These are phyloP conservation scores for Penicillium samsonianum DNA, from an alignment of 495 filamentous ascomycete genomes.

Conservation along the genomic window DNA sequence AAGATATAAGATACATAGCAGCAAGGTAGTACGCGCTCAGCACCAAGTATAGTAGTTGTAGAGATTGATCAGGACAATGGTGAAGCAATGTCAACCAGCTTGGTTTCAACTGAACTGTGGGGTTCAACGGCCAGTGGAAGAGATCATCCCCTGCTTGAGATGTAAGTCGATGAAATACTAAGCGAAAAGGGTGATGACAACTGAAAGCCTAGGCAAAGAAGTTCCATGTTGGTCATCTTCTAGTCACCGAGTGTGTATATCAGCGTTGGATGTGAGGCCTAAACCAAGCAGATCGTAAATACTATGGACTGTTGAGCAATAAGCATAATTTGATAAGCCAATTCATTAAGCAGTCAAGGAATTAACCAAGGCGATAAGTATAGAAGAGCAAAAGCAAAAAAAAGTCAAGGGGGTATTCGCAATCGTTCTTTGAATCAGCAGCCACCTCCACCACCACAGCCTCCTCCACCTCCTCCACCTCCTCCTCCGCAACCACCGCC, in stretches of 20 bases:
- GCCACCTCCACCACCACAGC: conserved; percentile 25
- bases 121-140: not conserved
- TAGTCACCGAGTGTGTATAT: not conserved
- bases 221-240: too few relatives aligned
- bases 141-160: not conserved
- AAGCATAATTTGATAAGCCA: not conserved
- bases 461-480: conserved; percentile 24
- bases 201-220: too few relatives aligned
- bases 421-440: not conserved
- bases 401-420: not conserved
- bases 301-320: not conserved
- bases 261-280: not conserved
- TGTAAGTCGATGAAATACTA: too few relatives aligned
- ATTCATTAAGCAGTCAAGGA: not conserved
- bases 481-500: conserved; percentile 35
- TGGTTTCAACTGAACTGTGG: not conserved
- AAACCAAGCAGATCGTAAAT: not conserved
- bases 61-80: not conserved
- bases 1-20: too few relatives aligned
- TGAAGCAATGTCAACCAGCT: not conserved
- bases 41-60: not conserved
- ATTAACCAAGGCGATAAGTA: not conserved
- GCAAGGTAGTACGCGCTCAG: too few relatives aligned
- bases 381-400: not conserved
- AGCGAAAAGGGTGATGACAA: too few relatives aligned